Evolutionary conservation across 2,329 filamentous ascomycete genomes (phyloP).

Genomic region (Aspergillus arachidicola): DNA sequence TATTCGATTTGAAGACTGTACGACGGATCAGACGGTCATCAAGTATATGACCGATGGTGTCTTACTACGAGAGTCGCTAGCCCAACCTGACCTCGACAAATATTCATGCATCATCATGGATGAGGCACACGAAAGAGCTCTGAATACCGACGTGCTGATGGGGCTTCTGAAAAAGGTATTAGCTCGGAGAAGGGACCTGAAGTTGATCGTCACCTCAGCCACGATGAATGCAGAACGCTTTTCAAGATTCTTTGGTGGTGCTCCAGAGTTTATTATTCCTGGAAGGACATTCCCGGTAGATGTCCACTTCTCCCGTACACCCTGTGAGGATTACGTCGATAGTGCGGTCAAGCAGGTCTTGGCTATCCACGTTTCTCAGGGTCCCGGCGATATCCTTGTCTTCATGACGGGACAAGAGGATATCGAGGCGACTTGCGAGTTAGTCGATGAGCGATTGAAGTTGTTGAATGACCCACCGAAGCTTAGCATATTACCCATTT

Average conservation of each 20-base stretch:
- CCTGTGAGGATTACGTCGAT: constrained; percentile 97
- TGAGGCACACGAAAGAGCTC: constrained; percentile 92
- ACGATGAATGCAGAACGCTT: constrained; percentile 99
- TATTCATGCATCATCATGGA: constrained; percentile 99
- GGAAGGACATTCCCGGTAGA: constrained; percentile 97
- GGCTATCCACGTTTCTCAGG: constrained; percentile 94
- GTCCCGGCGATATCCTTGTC: constrained; percentile 87
- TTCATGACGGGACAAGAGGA: constrained; percentile 99
- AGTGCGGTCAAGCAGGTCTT: constrained; percentile 94
- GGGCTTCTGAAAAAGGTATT: constrained; percentile 97
- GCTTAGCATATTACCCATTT: constrained; percentile 92
- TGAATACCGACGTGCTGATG: constrained; percentile 98
- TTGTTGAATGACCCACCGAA: constrained; percentile 93
- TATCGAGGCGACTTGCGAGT: constrained; percentile 93
- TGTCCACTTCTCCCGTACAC: constrained; percentile 90
- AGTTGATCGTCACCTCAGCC: constrained; percentile 95
- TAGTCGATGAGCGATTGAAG: constrained; percentile 83
- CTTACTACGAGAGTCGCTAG: constrained; percentile 86
- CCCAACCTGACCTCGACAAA: constrained; percentile 87
- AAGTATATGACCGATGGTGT: constrained; percentile 99
- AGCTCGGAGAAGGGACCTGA: constrained; percentile 83
- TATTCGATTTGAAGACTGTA: constrained; percentile 98
- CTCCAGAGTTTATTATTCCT: constrained; percentile 94
- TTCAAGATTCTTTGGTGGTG: constrained; percentile 92
- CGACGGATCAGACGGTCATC: constrained; percentile 90